Evolutionary conservation across 805 yeast genomes (phyloP).

Genomic region (Candida koratica): DNA sequence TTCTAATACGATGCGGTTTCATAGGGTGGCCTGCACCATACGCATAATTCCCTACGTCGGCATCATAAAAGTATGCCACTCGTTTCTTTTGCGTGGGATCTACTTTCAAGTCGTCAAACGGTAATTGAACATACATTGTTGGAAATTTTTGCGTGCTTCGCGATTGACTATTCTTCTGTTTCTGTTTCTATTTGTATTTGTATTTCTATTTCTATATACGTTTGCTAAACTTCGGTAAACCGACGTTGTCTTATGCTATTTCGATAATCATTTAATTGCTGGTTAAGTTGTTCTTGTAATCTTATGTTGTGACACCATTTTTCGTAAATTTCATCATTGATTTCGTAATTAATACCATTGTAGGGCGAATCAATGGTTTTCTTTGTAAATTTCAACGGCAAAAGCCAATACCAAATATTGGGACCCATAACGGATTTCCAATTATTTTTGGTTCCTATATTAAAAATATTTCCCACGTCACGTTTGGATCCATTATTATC

Average conservation of each 20-base stretch:
- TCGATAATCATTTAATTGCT: slow-evolving; percentile 32
- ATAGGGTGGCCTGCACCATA: slow-evolving; percentile 98
- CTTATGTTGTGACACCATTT: slow-evolving; percentile 38
- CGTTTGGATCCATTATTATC: slow-evolving; percentile 38
- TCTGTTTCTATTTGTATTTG: no score
- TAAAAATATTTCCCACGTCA: slow-evolving; percentile 64
- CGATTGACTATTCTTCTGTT: no score
- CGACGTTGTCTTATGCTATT: slow-evolving; percentile 14
- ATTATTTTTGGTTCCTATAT: slow-evolving; percentile 62
- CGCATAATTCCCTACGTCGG: slow-evolving; percentile 96
- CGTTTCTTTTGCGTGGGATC: slow-evolving; percentile 39
- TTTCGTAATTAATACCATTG: slow-evolving; percentile 52
- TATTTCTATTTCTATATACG: no score
- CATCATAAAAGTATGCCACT: slow-evolving; percentile 43
- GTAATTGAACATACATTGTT: slow-evolving; percentile 38
- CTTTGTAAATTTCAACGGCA: slow-evolving; percentile 46
- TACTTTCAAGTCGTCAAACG: slow-evolving; percentile 44
- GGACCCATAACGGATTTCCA: slow-evolving; percentile 74
- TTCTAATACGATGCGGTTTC: slow-evolving; percentile 98
- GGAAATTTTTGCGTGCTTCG: background rate
- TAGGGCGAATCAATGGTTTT: slow-evolving; percentile 17
- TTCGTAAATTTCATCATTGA: slow-evolving; percentile 41
- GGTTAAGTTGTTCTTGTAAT: slow-evolving; percentile 44
- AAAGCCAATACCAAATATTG: slow-evolving; percentile 59
- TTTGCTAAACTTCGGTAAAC: background rate